Conservation (phyloP, 768 basidiomycete species). For the Xanthoconium purpureum region DNA sequence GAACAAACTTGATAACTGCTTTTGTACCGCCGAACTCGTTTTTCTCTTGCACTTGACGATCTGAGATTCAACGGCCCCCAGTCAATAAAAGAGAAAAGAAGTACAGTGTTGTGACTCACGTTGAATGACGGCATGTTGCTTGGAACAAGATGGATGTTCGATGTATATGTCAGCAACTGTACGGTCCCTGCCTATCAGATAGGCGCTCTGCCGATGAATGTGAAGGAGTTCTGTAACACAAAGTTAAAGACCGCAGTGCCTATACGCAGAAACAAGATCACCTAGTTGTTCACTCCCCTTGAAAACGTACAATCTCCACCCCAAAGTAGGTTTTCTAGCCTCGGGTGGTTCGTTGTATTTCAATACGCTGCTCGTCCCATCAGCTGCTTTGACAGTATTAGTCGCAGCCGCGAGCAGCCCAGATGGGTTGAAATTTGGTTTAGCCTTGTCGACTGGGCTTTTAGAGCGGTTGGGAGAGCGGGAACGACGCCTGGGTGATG, state of each 20-base stretch:
- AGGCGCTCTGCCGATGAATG: constrained; percentile 91
- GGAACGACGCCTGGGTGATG: constrained; percentile 47
- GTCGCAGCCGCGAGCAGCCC: constrained; percentile 95
- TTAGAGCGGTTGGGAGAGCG: constrained; percentile 42
- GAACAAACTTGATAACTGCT: constrained; percentile 75
- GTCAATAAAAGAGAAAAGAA: constrained; percentile 2
- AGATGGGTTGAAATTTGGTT: constrained; percentile 87
- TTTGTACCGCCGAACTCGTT: constrained; percentile 84
- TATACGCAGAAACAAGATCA: constrained; percentile 38
- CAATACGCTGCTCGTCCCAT: constrained; percentile 78
- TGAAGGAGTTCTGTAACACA: constrained; percentile 72
- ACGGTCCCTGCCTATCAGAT: constrained; percentile 83
- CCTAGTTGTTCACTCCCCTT: constrained; percentile 88
- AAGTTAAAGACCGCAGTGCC: not conserved
- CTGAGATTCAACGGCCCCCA: constrained; percentile 34
- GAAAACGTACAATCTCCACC: constrained; percentile 97
- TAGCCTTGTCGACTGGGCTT: constrained; percentile 55
- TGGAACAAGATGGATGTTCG: constrained; percentile 96
- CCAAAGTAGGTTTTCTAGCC: constrained; percentile 83
- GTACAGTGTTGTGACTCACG: constrained; percentile 44
- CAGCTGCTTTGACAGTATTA: constrained; percentile 75
- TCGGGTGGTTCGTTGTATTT: constrained; percentile 99
- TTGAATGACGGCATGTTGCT: constrained; percentile 97
- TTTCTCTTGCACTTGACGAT: constrained; percentile 80
- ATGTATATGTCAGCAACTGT: constrained; percentile 83